Evolutionary conservation across 108 stramenopile genomes (phyloP), one percentile per base, ranked within the genome.

Genomic region (Skeletonema tropicum): DNA sequence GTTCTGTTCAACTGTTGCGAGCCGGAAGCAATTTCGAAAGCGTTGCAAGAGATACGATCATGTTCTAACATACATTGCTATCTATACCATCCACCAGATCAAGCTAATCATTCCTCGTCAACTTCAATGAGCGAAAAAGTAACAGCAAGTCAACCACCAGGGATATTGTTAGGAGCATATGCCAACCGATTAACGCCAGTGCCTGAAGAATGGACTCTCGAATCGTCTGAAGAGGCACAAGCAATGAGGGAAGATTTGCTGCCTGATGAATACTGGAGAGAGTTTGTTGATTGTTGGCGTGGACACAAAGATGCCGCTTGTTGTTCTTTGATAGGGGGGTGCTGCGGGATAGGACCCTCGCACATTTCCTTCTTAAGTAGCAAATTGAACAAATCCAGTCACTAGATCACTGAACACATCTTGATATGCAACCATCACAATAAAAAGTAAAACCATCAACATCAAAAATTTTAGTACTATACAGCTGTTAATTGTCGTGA

Each of bases 281-380:
- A 86, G 4, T 93, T 95, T 81, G 90, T 90, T 3, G 21, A 64
- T 41, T 52, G 58, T 31, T 96, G 95, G 95, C 62, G 45, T 25
- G 45, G 49, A 7, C 38, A 68, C 68, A 29, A 33, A 69, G 15
- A 52, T 69, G 55, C 23, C 15, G 48, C 0, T 19, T 81, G 11
- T 45, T 76, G 82, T 72, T 75, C 81, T 66, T 65, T 93, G 21
- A 85, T 94, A 13, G 95, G 92, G n/a, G 95, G 95, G 45, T 96
- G 95, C 75, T 96, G 95, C 58, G 95, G 92, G 31, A 90, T 96
- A 32, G 88, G 91, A 6, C 92, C 95, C 0, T 85, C 74, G 39
- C 83, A 93, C 68, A 91, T 96, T 59, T 55, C 73, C 11, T 64
- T 26, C 14, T 48, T 74, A 41, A 81, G 39, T 61, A 41, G 65